Base-by-base conservation (phyloP, 163 green algal species). In the Chloromonas sp. region DNA sequence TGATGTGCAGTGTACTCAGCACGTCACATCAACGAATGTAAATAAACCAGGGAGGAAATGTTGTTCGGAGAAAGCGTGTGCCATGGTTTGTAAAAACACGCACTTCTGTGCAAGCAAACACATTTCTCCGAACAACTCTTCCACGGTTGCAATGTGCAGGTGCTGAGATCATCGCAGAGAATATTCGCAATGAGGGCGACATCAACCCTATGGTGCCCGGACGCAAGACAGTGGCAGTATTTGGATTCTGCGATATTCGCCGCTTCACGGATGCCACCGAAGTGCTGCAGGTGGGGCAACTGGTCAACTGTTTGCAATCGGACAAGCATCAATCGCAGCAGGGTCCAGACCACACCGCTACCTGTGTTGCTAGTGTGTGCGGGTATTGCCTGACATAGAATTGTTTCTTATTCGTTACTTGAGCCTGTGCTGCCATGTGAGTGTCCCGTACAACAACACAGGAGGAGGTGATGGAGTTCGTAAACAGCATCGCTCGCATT, bases 221-320 rank as follows among this genome's bases (percentile, higher is more conserved):
- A 15, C 91, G 93, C 13, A 97, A 95, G 87, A 94, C 95, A 86
- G 87, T 94, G 2, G 96, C 95, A 60, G 95, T 98, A 61, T 99
- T 98, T 89, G 96, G 96, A 0, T 99, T 99, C 90, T 99, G 96
- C 88, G 96, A 99, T 91, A 98, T 99, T 87, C 91, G 96, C 0
- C 89, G 93, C 71, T 99, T 99, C 93, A 98, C 96, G 0, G 96
- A 98, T 82, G 92, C 95, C 15, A 99, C 96, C 0, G 96, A 99
- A 89, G 94, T 98, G 84, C 88, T 99, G 84, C 94, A 98, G 86
- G 86, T 89, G 58, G 58, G 36, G 36, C 36, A 36, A 36, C 36
- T 36, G 36, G 36, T 36, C 36, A 36, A 36, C 36, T 36, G 36
- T 36, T 36, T 36, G 36, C 36, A 36, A 36, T 36, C 36, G 36